Percentiles rank a stretch among this genome's conserved stretches.
These are phyloP conservation scores for Pulicaria dysenterica DNA, from an alignment of 129 eudicot genomes.

Conservation along the genomic window DNA sequence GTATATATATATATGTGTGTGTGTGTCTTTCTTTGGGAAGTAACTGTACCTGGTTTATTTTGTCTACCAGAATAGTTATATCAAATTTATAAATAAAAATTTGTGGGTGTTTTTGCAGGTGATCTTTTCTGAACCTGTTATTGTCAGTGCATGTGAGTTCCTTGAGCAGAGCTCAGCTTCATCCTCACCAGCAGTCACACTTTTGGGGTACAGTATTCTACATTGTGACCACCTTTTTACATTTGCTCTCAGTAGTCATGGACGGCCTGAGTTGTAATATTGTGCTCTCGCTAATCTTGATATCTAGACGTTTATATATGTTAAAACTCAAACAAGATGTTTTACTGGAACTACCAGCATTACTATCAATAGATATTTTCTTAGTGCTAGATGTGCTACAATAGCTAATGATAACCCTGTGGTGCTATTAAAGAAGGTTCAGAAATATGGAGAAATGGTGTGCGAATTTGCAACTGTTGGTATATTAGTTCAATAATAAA, in stretches of 20 bases:
- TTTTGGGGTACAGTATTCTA: slow-evolving; percentile 63
- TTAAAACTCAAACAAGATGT: not conserved
- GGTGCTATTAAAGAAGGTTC: too few relatives aligned
- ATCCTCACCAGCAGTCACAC: slow-evolving; percentile 69
- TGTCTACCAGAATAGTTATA: not conserved
- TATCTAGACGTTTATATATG: not conserved
- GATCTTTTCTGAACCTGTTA: slow-evolving; percentile 85
- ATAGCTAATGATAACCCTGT: too few relatives aligned
- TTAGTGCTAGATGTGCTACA: not conserved
- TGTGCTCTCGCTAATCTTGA: slow-evolving; percentile 21
- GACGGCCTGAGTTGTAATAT: not conserved
- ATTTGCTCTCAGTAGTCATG: slow-evolving; percentile 5
- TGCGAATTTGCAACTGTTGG: too few relatives aligned
- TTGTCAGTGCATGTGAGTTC: slow-evolving; percentile 92
- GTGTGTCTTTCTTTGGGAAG: too few relatives aligned
- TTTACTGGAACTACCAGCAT: not conserved
- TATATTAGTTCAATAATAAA: not conserved
- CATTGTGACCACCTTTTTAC: not conserved
- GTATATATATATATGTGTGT: too few relatives aligned
- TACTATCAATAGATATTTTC: not conserved
- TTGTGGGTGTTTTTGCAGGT: slow-evolving; percentile 53
- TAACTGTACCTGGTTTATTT: too few relatives aligned
- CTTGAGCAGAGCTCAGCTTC: slow-evolving; percentile 90
- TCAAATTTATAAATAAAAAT: not conserved
- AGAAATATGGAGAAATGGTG: too few relatives aligned